Conservation (phyloP, 192 early-diverging fungal species). For the Geranomyces michiganensis region DNA sequence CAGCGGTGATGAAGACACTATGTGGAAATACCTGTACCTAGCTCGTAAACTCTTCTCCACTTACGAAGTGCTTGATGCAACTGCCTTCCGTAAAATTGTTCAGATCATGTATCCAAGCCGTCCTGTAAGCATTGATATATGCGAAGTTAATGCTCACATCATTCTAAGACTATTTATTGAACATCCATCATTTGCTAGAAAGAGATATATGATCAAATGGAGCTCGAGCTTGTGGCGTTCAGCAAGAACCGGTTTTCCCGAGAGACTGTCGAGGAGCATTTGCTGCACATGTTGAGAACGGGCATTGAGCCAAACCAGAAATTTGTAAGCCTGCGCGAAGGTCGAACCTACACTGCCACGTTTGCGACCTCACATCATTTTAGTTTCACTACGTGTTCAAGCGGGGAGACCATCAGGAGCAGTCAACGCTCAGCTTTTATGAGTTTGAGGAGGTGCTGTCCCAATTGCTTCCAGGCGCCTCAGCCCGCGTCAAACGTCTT, state of each 20-base stretch:
- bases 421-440: constrained; percentile 36
- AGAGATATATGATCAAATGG: constrained; percentile 57
- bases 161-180: too few relatives aligned
- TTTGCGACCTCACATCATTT: neutral
- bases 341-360: too few relatives aligned
- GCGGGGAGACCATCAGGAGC: constrained; percentile 42
- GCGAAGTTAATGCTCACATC: too few relatives aligned
- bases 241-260: constrained; percentile 49
- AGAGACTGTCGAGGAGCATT: constrained; percentile 49
- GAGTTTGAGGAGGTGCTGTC: constrained; percentile 52
- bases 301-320: constrained; percentile 52
- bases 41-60: constrained; percentile 39
- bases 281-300: constrained; percentile 50
- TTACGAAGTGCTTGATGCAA: constrained; percentile 33
- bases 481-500: constrained; percentile 30
- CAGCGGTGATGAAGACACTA: constrained; percentile 45
- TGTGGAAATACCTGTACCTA: constrained; percentile 57
- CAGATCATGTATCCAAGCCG: constrained; percentile 50
- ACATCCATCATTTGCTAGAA: constrained; percentile 36
- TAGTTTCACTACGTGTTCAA: constrained; percentile 25
- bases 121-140: constrained; percentile 38
- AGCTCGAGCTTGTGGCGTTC: constrained; percentile 54
- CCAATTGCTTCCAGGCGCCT: constrained; percentile 35
- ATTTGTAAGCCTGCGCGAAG: constrained; percentile 36
- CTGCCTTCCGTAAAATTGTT: constrained; percentile 39